Evolutionary conservation across 805 yeast genomes (phyloP).

Genomic region (Hemisphaericaspora nanyangensis): DNA sequence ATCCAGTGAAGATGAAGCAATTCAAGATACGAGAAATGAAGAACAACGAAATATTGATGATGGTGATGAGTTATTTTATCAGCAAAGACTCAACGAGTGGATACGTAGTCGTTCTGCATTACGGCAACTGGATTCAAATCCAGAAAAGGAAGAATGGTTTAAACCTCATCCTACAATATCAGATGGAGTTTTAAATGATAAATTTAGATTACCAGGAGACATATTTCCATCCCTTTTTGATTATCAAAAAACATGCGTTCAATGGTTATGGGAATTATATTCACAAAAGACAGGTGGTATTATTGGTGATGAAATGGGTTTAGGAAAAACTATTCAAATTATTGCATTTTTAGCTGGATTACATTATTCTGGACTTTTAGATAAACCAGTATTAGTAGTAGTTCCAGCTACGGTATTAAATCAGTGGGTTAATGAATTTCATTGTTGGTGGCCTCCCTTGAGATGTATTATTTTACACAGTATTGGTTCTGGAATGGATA

Average conservation of each 20-base stretch:
- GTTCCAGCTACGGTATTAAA: conserved; percentile 96
- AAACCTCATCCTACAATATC: conserved; percentile 73
- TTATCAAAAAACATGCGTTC: conserved; percentile 94
- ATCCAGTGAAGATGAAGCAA: conserved; percentile 4
- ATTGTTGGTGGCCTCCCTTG: conserved; percentile 97
- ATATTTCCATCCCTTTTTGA: conserved; percentile 82
- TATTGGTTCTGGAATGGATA: conserved; percentile 81
- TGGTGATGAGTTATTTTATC: conserved; percentile 70
- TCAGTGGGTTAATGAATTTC: conserved; percentile 97
- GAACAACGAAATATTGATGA: conserved; percentile 57
- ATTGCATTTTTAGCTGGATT: conserved; percentile 88
- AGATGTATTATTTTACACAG: conserved; percentile 84
- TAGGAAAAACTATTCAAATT: conserved; percentile 93
- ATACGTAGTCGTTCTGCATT: conserved; percentile 43
- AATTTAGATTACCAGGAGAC: conserved; percentile 83
- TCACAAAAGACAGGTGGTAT: conserved; percentile 91
- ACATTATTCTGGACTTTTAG: conserved; percentile 72
- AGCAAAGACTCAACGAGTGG: conserved; percentile 63
- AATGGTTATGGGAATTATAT: conserved; percentile 95
- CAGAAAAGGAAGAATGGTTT: conserved; percentile 50
- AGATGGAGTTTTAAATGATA: conserved; percentile 70
- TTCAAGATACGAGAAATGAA: conserved; percentile 8
- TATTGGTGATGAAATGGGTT: conserved; percentile 97
- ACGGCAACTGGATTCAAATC: conserved; percentile 20
- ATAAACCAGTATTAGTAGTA: conserved; percentile 78